Percentiles rank a stretch among this genome's conserved stretches.
Evolutionary conservation across 75 land plant species (phyloP).

Genomic region (Chamaecyparis obtusa): DNA sequence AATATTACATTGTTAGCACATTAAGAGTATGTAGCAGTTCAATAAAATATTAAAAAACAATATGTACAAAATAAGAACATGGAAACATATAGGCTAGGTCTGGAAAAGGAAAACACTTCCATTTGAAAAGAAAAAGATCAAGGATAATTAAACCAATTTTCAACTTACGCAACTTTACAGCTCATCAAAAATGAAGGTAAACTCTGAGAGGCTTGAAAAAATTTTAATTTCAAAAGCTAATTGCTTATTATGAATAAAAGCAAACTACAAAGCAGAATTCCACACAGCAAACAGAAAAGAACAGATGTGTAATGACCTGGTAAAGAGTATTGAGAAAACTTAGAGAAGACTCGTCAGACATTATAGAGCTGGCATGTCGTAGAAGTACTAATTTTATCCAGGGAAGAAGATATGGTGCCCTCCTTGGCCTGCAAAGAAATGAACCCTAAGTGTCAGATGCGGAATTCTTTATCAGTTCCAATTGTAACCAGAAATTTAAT

Average conservation of each 20-base stretch:
- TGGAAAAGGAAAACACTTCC: not conserved
- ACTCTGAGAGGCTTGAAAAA: not conserved
- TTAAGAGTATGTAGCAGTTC: not conserved
- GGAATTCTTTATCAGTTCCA: not conserved
- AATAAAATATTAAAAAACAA: not conserved
- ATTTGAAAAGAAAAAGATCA: too few relatives aligned
- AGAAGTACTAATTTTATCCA: constrained; percentile 39
- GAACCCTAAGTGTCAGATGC: not conserved
- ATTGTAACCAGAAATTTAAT: not conserved
- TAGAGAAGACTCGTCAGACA: constrained; percentile 24
- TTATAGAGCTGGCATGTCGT: constrained; percentile 34
- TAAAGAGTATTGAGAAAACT: constrained; percentile 31
- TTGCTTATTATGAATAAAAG: not conserved
- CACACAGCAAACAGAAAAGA: not conserved
- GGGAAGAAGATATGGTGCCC: constrained; percentile 26
- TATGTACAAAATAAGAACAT: not conserved
- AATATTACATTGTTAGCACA: not conserved
- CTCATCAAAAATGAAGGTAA: not conserved
- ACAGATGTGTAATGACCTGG: constrained; percentile 4
- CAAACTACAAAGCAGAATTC: not conserved
- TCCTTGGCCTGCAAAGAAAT: constrained; percentile 24
- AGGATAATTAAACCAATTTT: too few relatives aligned
- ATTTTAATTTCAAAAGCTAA: not conserved
- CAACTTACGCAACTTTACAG: not conserved
- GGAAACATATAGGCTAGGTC: not conserved